These are phyloP conservation scores for Hypoxylon rickii DNA, from an alignment of 495 filamentous ascomycete species.

Conservation along the genomic window DNA sequence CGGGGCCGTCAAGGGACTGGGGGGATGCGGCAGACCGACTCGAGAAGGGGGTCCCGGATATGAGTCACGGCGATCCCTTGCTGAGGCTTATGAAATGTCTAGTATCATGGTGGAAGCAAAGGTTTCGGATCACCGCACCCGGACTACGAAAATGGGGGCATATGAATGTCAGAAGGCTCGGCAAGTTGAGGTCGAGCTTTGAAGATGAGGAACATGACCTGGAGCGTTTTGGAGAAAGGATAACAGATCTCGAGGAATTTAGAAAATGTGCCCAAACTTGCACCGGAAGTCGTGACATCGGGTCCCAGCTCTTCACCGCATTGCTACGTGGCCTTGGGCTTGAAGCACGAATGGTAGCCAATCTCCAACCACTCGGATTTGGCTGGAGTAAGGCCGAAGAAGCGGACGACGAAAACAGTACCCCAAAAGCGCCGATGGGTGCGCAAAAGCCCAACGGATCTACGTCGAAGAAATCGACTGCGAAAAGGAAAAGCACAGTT, in stretches of 20 bases:
- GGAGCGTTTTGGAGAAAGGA: conserved; percentile 73
- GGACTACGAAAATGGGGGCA: conserved; percentile 90
- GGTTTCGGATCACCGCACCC: conserved; percentile 77
- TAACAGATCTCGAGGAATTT: conserved; percentile 68
- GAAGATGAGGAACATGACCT: conserved; percentile 64
- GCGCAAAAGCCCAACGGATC: conserved; percentile 13
- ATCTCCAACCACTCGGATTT: conserved; percentile 85
- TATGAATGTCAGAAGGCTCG: conserved; percentile 68
- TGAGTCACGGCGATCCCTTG: conserved; percentile 82
- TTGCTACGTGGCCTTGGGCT: conserved; percentile 81
- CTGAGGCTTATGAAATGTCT: conserved; percentile 76
- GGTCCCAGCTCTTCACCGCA: conserved; percentile 88
- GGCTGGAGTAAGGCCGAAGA: conserved; percentile 89
- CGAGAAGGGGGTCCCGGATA: conserved; percentile 68
- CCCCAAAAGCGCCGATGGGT: conserved; percentile 19
- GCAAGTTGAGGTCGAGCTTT: conserved; percentile 68
- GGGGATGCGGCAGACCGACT: conserved; percentile 67
- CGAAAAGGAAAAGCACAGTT: conserved; percentile 23
- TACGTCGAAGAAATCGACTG: conserved; percentile 19
- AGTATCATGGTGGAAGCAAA: conserved; percentile 82
- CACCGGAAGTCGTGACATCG: conserved; percentile 84
- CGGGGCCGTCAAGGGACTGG: conserved; percentile 71
- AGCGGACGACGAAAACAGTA: conserved; percentile 51
- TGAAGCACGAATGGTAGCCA: conserved; percentile 80
- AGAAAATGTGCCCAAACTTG: conserved; percentile 69